Evolutionary conservation across 164 flowering plant genomes (phyloP).

Genomic region (Sedum album): DNA sequence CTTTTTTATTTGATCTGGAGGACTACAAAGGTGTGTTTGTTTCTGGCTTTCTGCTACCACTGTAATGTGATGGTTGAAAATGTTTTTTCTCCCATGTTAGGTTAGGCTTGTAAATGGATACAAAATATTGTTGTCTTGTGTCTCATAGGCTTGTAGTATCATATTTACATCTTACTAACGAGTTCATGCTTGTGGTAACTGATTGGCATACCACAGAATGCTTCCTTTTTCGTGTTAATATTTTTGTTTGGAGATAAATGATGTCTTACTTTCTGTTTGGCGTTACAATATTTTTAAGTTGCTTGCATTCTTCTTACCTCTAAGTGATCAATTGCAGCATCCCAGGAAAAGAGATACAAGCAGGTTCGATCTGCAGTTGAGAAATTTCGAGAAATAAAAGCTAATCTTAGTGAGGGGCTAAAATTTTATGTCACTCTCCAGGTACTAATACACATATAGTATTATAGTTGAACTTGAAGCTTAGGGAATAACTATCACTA

Average conservation of each 20-base stretch:
- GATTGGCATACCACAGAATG: neutral
- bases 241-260: neutral
- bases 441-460: neutral
- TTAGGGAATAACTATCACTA: neutral
- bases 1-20: constrained; percentile 81
- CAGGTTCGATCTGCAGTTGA: constrained; percentile 84
- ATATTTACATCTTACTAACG: neutral
- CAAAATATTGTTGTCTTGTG: neutral
- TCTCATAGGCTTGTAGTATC: neutral
- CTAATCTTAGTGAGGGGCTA: constrained; percentile 86
- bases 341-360: constrained; percentile 79
- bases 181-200: neutral
- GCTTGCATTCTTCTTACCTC: neutral
- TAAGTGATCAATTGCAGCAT: constrained; percentile 36
- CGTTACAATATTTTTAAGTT: neutral
- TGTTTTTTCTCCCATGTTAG: neutral
- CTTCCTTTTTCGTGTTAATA: neutral
- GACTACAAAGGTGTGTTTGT: constrained; percentile 70
- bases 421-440: constrained; percentile 20
- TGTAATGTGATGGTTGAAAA: neutral
- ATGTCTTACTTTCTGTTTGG: neutral
- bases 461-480: neutral
- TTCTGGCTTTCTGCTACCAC: neutral
- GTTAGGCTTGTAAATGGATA: neutral
- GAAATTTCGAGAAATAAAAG: constrained; percentile 85